Conservation (phyloP, 2,329 filamentous ascomycete genomes). For the Aureobasidium mangrovei region DNA sequence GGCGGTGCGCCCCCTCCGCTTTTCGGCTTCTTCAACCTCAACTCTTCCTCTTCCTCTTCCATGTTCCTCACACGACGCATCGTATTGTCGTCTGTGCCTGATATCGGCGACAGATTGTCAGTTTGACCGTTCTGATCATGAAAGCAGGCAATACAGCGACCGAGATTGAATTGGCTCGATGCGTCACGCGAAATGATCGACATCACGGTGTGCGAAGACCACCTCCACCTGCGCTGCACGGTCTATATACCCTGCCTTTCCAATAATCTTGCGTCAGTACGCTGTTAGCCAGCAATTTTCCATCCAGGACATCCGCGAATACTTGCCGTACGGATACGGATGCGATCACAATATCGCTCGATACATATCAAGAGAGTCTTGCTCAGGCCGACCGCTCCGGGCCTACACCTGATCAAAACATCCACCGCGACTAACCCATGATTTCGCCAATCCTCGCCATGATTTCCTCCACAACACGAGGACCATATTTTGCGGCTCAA, state of each 20-base stretch:
- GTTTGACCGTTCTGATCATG: not conserved
- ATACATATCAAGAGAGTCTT: no score
- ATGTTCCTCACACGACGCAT: not conserved
- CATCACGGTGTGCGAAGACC: not conserved
- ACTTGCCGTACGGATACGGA: no score
- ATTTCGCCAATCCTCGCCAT: no score
- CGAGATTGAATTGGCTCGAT: not conserved
- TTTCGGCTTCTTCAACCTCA: constrained; percentile 12
- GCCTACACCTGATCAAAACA: no score
- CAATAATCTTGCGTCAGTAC: not conserved
- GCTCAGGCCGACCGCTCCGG: no score
- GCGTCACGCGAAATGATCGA: not conserved
- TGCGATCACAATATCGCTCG: no score
- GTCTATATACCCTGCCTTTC: not conserved
- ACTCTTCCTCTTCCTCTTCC: not conserved
- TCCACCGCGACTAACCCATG: no score
- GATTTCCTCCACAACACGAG: no score
- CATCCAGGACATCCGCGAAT: no score
- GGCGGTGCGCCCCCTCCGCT: constrained; percentile 1
- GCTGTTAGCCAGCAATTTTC: no score
- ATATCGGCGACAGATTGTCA: not conserved
- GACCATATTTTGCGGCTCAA: no score
- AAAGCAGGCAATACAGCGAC: not conserved
- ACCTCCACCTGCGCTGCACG: not conserved
- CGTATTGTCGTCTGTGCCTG: not conserved